Conservation (phyloP, 2,329 filamentous ascomycete species). For the Stylonectria norvegica region DNA sequence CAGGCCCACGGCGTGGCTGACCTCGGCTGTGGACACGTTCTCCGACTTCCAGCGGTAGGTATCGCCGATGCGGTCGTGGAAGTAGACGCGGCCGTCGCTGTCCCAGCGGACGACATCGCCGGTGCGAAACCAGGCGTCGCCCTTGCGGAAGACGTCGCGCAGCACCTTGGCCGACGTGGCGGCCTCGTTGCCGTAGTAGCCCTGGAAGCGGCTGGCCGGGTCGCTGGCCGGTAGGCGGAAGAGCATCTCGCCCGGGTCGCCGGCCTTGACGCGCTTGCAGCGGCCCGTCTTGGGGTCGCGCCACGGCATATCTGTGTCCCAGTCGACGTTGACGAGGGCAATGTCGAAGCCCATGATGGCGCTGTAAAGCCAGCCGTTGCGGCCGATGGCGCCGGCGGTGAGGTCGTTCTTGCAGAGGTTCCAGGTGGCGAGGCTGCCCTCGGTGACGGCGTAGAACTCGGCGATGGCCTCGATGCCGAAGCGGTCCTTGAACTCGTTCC, state of each 20-base stretch:
- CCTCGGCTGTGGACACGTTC: constrained; percentile 79
- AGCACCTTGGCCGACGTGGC: constrained; percentile 73
- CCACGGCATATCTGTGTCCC: constrained; percentile 62
- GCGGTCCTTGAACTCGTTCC: constrained; percentile 77
- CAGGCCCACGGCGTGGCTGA: constrained; percentile 71
- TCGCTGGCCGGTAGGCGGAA: constrained; percentile 65
- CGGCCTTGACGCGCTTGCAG: constrained; percentile 55
- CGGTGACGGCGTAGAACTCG: constrained; percentile 80
- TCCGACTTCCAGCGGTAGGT: constrained; percentile 81
- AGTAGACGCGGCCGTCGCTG: constrained; percentile 68
- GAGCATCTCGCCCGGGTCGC: constrained; percentile 72
- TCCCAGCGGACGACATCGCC: constrained; percentile 79
- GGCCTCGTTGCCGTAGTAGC: constrained; percentile 72
- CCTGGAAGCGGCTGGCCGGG: constrained; percentile 66
- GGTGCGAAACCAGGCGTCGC: constrained; percentile 78
- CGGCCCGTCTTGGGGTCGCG: constrained; percentile 68
- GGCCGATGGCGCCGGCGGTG: constrained; percentile 72
- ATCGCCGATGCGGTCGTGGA: constrained; percentile 76
- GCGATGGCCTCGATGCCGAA: constrained; percentile 71
- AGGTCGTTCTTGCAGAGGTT: constrained; percentile 73
- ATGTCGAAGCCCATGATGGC: constrained; percentile 49
- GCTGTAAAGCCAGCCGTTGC: constrained; percentile 61
- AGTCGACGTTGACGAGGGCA: constrained; percentile 67
- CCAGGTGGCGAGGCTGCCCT: constrained; percentile 66
- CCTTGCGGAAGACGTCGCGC: constrained; percentile 67